Evolutionary conservation across 805 yeast genomes (phyloP).

Genomic region (Kregervanrija pseudodelftensis): DNA sequence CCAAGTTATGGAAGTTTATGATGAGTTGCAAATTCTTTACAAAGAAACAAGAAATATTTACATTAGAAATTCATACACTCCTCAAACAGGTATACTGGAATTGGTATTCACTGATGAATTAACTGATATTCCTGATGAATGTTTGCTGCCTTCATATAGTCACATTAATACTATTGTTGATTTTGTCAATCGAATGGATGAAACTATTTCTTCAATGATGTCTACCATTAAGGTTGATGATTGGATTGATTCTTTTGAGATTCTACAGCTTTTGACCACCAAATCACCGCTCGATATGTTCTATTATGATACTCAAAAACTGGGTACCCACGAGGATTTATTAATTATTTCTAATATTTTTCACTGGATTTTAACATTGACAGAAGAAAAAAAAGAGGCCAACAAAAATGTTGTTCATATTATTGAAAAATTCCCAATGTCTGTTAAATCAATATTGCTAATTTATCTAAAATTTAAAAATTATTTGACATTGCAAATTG

Average conservation of each 20-base stretch:
- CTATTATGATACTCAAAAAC: conserved; percentile 38
- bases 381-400: conserved; percentile 22
- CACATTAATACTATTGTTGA: conserved; percentile 46
- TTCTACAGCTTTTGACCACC: conserved; percentile 62
- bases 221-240: conserved; percentile 54
- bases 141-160: conserved; percentile 22
- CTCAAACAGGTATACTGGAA: conserved; percentile 35
- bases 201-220: conserved; percentile 50
- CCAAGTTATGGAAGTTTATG: conserved; percentile 18
- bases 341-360: conserved; percentile 62
- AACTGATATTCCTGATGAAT: conserved; percentile 31
- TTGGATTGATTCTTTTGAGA: conserved; percentile 73
- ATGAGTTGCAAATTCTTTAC: conserved; percentile 37
- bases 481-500: conserved; percentile 56
- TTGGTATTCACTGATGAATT: conserved; percentile 37
- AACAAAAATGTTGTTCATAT: conserved; percentile 14
- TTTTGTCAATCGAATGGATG: conserved; percentile 60
- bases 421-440: conserved; percentile 53
- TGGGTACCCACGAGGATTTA: conserved; percentile 41
- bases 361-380: conserved; percentile 57
- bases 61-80: conserved; percentile 64
- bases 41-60: conserved; percentile 61
- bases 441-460: conserved; percentile 57
- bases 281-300: conserved; percentile 52
- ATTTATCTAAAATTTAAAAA: conserved; percentile 61